Base-by-base conservation (phyloP, 768 basidiomycete genomes). In the Leccinum disarticulatum region DNA sequence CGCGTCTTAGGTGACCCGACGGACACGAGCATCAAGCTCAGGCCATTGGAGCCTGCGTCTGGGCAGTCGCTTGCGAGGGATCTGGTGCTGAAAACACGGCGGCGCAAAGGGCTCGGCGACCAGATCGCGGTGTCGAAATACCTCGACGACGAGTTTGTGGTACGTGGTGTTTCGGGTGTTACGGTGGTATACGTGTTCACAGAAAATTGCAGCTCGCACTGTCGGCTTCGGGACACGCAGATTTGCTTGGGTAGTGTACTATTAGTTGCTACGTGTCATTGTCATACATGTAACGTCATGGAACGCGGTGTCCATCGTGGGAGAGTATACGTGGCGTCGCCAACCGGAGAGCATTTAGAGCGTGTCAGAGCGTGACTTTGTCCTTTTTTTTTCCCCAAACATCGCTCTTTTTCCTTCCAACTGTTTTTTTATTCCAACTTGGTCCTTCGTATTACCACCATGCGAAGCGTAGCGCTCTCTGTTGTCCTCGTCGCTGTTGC, bases 101-200 rank as follows among this genome's bases (percentile, higher is more conserved):
- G 97, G 76, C 81, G 97, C 70, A 99, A 99, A 73, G 97, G 97
- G 22, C 83, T 98, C 30, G 94, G 94, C 27, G 96, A 98, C 74
- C 92, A 94, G 76, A 96, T 98, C 63, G 93, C 95, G 8, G 95
- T 97, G 61, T 94, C 95, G 33, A 98, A 97, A 75, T 98, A 97
- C 77, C 74, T 98, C 71, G 95, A 98, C 73, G 94, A 97, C 70
- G 95, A 98, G 80, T 95, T 95, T 81, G 88, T 93, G 79, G 87
- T 91, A 73, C 70, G 89, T 83, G 17, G 15, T 41, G 31, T 57
- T 31, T 25, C 2, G 27, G 15, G 17, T 30, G 51, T 56, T n/a
- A 3, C 25, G 50, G 17, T 51, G 41, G 55, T 52, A 17, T 57
- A 61, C 19, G 51, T 56, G 57, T 54, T 59, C 36, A 69, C 11